These are phyloP conservation scores for Penicillium sp. DNA, from an alignment of 2,329 filamentous ascomycete genomes.

Conservation along the genomic window DNA sequence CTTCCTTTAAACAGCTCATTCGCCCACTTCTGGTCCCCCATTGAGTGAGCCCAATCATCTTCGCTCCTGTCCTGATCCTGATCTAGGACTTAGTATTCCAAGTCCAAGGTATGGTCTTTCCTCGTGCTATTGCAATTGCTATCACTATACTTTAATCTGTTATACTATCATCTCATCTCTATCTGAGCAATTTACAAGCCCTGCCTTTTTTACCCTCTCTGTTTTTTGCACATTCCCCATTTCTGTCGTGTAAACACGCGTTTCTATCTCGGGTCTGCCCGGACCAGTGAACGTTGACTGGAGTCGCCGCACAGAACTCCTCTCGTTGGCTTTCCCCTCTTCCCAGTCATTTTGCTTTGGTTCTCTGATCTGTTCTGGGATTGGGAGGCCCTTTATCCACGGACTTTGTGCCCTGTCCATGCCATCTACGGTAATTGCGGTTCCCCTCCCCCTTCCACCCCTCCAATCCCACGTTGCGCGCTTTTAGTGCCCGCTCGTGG, in stretches of 20 bases:
- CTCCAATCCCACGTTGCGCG: slow-evolving; percentile 22
- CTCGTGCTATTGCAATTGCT: neutral
- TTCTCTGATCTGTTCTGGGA: neutral
- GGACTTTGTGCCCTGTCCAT: neutral
- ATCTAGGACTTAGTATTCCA: neutral
- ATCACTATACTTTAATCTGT: neutral
- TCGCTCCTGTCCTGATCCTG: neutral
- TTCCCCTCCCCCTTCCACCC: slow-evolving; percentile 1
- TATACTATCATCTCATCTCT: neutral
- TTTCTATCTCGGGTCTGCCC: slow-evolving; percentile 9
- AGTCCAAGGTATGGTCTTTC: neutral
- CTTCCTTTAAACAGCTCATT: slow-evolving; percentile 5
- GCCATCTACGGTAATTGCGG: slow-evolving; percentile 2
- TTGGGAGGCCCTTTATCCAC: neutral
- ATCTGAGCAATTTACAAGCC: no score
- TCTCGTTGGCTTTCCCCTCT: slow-evolving; percentile 1
- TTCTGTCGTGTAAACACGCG: slow-evolving; percentile 9
- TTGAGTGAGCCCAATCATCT: slow-evolving; percentile 17
- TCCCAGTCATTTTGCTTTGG: neutral
- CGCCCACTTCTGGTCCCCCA: slow-evolving; percentile 7
- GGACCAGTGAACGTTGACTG: neutral
- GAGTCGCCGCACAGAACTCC: slow-evolving; percentile 2
- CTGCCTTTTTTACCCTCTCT: neutral
- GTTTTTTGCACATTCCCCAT: slow-evolving; percentile 1
- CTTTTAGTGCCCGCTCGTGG: slow-evolving; percentile 12